These are phyloP conservation scores for Hyphopichia pseudoburtonii DNA, from an alignment of 1,139 yeast species.

Conservation along the genomic window DNA sequence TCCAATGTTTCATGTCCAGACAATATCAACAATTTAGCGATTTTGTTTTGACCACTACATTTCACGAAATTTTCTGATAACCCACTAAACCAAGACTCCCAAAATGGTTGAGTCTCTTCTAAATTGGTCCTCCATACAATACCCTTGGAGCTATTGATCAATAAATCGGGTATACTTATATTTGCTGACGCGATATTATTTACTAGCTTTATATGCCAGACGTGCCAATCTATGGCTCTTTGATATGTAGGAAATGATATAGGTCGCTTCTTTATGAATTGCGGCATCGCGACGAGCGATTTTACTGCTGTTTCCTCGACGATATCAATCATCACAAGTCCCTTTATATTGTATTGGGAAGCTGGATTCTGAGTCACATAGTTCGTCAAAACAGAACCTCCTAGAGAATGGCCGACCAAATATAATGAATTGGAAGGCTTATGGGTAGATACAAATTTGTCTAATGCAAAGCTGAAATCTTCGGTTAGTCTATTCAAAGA, in stretches of 20 bases:
- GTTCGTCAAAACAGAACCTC: conserved; percentile 79
- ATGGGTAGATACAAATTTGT: conserved; percentile 28
- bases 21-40: conserved; percentile 72
- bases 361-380: conserved; percentile 19
- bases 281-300: conserved; percentile 65
- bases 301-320: conserved; percentile 89
- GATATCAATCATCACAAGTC: conserved; percentile 80
- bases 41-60: conserved; percentile 24
- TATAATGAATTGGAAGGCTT: conserved; percentile 26
- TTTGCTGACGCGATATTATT: conserved; percentile 62
- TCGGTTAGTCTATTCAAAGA: conserved; percentile 50
- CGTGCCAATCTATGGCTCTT: conserved; percentile 84
- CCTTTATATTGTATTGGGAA: conserved; percentile 39
- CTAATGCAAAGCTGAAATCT: conserved; percentile 56
- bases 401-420: conserved; percentile 87
- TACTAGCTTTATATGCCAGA: conserved; percentile 49
- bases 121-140: conserved; percentile 67
- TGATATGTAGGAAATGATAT: conserved; percentile 46
- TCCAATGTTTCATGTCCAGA: conserved; percentile 92
- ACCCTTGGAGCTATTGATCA: conserved; percentile 23
- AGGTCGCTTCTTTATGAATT: conserved; percentile 65
- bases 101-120: conserved; percentile 56
- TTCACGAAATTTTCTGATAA: conserved; percentile 64
- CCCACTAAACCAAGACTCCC: conserved; percentile 81
- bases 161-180: conserved; percentile 73